phyloP scores from a whole-genome alignment of 176 grass and related monocot genomes.

The Triticum turgidum region DNA sequence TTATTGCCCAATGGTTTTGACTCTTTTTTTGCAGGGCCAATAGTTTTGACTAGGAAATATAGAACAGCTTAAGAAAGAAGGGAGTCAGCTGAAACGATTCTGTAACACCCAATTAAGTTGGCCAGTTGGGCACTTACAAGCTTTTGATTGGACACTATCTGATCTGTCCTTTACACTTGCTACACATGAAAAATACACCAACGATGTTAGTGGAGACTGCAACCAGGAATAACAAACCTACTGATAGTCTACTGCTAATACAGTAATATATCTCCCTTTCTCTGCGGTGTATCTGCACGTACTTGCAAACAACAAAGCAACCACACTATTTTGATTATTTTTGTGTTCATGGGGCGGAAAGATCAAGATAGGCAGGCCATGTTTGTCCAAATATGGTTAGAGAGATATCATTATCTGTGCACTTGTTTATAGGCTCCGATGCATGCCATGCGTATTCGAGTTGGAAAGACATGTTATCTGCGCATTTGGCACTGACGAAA shows the following conservation, averaged over 20 bases:
- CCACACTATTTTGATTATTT: background rate
- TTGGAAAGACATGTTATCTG: slow-evolving; percentile 33
- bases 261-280: background rate
- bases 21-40: too few relatives aligned
- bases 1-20: background rate
- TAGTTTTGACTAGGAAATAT: background rate
- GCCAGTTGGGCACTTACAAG: slow-evolving; percentile 1
- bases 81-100: slow-evolving; percentile 19
- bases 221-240: slow-evolving; percentile 34
- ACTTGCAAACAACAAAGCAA: slow-evolving; percentile 21
- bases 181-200: background rate
- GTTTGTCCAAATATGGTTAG: slow-evolving; percentile 20
- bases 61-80: slow-evolving; percentile 6
- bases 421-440: slow-evolving; percentile 3
- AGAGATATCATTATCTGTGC: slow-evolving; percentile 41
- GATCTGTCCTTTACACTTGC: slow-evolving; percentile 17
- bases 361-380: slow-evolving; percentile 32
- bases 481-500: background rate
- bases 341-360: slow-evolving; percentile 36
- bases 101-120: slow-evolving; percentile 16
- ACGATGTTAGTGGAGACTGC: slow-evolving; percentile 28
- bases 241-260: background rate
- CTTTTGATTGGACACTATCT: slow-evolving; percentile 42
- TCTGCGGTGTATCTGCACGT: background rate
- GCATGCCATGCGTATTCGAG: slow-evolving; percentile 41